Evolutionary conservation across 2,329 filamentous ascomycete genomes (phyloP).

Genomic region (Talaromyces marneffei): DNA sequence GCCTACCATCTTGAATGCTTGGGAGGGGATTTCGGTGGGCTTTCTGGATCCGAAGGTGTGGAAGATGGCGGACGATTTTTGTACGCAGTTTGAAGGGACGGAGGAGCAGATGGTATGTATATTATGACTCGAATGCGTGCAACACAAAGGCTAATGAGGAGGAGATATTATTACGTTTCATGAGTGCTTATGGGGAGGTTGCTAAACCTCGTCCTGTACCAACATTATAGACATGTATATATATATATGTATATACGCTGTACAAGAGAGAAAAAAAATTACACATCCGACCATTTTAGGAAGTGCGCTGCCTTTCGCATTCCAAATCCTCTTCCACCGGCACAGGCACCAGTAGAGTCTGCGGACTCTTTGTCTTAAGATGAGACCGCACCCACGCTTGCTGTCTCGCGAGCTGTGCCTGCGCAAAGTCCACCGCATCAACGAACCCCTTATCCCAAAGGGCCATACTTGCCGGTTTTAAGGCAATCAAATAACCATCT

Average conservation of each 20-base stretch:
- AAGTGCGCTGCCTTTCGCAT: not conserved
- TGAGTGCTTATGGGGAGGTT: not conserved
- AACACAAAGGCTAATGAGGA: conserved; percentile 14
- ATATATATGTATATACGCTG: no score
- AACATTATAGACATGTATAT: not conserved
- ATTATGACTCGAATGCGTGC: no score
- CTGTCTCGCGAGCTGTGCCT: conserved; percentile 22
- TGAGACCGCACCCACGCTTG: conserved; percentile 30
- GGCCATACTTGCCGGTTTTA: conserved; percentile 28
- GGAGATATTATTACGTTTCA: not conserved
- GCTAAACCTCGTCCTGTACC: not conserved
- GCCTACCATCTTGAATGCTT: not conserved
- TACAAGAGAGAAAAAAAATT: no score
- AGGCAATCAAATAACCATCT: conserved; percentile 24
- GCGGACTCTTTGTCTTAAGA: conserved; percentile 29
- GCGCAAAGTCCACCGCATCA: conserved; percentile 21
- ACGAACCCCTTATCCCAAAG: conserved; percentile 33
- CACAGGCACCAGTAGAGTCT: conserved; percentile 33
- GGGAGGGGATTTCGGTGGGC: not conserved
- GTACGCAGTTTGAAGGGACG: not conserved
- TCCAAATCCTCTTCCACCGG: not conserved
- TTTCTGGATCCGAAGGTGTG: not conserved
- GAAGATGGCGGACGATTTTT: not conserved
- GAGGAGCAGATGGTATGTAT: not conserved
- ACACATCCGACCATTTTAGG: no score